Evolutionary conservation across 2,329 filamentous ascomycete genomes (phyloP), one percentile per base, ranked within the genome.

Genomic region (Diaporthe eres): DNA sequence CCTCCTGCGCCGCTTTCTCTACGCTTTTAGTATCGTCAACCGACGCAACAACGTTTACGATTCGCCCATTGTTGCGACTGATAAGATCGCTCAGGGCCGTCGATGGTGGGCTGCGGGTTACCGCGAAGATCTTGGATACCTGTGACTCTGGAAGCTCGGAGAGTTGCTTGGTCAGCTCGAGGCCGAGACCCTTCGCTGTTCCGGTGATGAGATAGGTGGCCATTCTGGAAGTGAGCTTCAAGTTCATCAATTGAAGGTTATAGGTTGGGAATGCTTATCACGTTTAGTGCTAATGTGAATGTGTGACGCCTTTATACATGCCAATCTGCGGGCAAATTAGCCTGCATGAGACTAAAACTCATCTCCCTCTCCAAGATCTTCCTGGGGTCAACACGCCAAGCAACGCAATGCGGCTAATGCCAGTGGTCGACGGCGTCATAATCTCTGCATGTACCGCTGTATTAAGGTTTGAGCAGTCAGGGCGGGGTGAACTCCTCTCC

Each of bases 121-220:
- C 47, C 13, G 61, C 61, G 19, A 67, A 67, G 25, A 67, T 67
- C 44, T 67, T 67, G 5, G 44, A 34, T 2, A 67, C n/a, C 19
- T 67, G 42, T 34, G 61, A 49, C 17, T 31, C 28, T 34, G 61
- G 61, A 12, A 67, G 61, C 25, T 67, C 28, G 12, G 61, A 67
- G 13, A 67, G 28, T 51, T 67, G 61, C 28, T 49, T 67, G 25
- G 61, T 67, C 47, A 67, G 61, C 61, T 67, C 68, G 8, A 72
- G 39, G 39, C 68, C 68, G 39, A 72, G 53, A 10, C 68, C 68
- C 19, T 57, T 55, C 13, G 34, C 55, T 39, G 51, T 72, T 57
- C 68, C 68, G 49, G 68, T 72, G 39, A 72, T 72, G 25, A 72
- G 68, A 25, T 71, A 71, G 3, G 68, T 57, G 3, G 49, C 31